Evolutionary conservation across 2,329 filamentous ascomycete genomes (phyloP).

Genomic region (Fonsecaea pedrosoi): DNA sequence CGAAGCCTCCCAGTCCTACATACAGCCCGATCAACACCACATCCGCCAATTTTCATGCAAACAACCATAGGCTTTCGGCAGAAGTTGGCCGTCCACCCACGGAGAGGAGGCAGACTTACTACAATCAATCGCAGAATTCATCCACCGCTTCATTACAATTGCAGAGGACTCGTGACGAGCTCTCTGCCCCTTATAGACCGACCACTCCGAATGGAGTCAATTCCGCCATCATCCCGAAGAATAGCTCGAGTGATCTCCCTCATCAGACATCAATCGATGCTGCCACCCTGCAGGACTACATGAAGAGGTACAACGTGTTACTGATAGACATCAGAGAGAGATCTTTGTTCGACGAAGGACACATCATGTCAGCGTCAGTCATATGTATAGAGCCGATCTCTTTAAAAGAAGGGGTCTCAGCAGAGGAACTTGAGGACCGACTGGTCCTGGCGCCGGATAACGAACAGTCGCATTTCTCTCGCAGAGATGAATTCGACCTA

Average conservation of each 20-base stretch:
- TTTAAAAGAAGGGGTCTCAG: conserved; percentile 70
- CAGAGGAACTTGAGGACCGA: conserved; percentile 64
- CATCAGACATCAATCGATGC: conserved; percentile 70
- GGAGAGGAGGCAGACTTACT: conserved; percentile 41
- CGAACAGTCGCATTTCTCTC: conserved; percentile 76
- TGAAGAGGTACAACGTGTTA: conserved; percentile 71
- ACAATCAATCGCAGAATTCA: conserved; percentile 47
- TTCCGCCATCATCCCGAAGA: conserved; percentile 47
- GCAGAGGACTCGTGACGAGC: conserved; percentile 48
- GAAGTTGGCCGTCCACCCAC: conserved; percentile 49
- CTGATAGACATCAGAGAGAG: conserved; percentile 85
- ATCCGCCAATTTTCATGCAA: conserved; percentile 47
- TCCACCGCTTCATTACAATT: conserved; percentile 46
- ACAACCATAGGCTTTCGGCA: conserved; percentile 50
- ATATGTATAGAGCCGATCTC: conserved; percentile 90
- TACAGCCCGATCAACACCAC: conserved; percentile 56
- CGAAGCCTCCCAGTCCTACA: conserved; percentile 56
- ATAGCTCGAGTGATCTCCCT: conserved; percentile 57
- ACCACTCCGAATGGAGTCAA: conserved; percentile 52
- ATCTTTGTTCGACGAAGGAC: conserved; percentile 82
- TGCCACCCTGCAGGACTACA: conserved; percentile 72
- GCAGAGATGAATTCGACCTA: conserved; percentile 77
- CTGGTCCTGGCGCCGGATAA: conserved; percentile 56
- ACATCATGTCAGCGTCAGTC: conserved; percentile 81
- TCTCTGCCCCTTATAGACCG: conserved; percentile 49